phyloP scores from a whole-genome alignment of 257 asterid species.

The Cynanchum wilfordii region DNA sequence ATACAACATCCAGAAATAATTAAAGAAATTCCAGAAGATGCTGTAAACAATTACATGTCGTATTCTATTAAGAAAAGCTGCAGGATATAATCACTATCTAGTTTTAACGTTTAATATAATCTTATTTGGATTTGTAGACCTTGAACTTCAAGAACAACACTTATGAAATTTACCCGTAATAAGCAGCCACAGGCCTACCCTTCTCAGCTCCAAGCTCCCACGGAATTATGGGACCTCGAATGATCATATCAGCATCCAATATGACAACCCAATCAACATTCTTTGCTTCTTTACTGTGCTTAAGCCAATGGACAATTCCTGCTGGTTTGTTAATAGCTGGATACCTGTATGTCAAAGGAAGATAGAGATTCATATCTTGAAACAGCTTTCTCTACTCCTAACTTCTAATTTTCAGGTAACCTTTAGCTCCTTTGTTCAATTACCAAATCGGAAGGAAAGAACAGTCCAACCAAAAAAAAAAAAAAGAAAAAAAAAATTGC shows the following conservation, averaged over 20 bases:
- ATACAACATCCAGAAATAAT: neutral
- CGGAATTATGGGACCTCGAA: constrained; percentile 90
- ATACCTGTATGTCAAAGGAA: constrained; percentile 49
- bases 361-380: neutral
- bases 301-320: constrained; percentile 88
- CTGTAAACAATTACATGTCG: neutral
- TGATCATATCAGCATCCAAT: constrained; percentile 91
- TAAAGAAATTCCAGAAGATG: neutral
- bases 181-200: constrained; percentile 92
- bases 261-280: constrained; percentile 97
- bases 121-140: neutral
- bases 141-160: constrained; percentile 2
- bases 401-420: neutral
- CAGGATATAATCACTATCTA: neutral
- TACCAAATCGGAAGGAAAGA: neutral
- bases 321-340: constrained; percentile 99
- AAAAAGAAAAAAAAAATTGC: neutral
- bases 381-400: neutral
- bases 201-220: constrained; percentile 99
- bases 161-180: constrained; percentile 64
- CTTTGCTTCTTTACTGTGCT: constrained; percentile 78
- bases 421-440: neutral
- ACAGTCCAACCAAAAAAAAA: neutral
- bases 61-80: neutral
- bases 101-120: neutral